Conservation (phyloP, 345 rosid genomes). For the Dipteronia dyeriana region DNA sequence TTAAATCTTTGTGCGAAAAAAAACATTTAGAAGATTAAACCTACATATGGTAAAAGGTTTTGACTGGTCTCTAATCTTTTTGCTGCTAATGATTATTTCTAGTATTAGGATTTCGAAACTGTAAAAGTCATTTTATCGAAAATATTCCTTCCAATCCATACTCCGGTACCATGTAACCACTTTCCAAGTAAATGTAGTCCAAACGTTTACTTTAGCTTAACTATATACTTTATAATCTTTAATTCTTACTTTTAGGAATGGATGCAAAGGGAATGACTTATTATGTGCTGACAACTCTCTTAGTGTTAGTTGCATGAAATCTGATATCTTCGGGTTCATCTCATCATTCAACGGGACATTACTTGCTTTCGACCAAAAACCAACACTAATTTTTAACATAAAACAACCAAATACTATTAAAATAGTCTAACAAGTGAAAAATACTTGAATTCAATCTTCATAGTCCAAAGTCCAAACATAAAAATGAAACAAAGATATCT, state of each 20-base stretch:
- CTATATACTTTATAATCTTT: no score
- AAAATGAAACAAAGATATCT: no score
- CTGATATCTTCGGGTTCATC: conserved; percentile 56
- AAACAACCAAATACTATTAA: no score
- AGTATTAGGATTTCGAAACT: conserved; percentile 48
- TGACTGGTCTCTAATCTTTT: conserved; percentile 41
- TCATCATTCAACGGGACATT: conserved; percentile 38
- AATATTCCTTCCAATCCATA: conserved; percentile 46
- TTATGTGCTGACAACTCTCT: conserved; percentile 55
- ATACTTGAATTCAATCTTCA: no score
- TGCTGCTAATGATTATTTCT: conserved; percentile 43
- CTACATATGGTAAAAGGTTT: conserved; percentile 45
- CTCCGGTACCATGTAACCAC: conserved; percentile 64
- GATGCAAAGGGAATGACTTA: conserved; percentile 24
- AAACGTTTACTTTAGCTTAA: no score
- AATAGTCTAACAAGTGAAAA: no score
- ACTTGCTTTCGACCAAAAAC: no score
- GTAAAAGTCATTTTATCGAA: conserved; percentile 53
- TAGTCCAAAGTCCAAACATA: no score
- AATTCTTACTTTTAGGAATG: no score
- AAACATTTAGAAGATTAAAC: neutral
- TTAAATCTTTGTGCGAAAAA: neutral
- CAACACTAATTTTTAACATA: no score
- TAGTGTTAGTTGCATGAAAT: conserved; percentile 51
- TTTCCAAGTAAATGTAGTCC: neutral